Evolutionary conservation across 1,139 yeast species (phyloP).

Genomic region (Hemisphaericaspora xylanilytica): DNA sequence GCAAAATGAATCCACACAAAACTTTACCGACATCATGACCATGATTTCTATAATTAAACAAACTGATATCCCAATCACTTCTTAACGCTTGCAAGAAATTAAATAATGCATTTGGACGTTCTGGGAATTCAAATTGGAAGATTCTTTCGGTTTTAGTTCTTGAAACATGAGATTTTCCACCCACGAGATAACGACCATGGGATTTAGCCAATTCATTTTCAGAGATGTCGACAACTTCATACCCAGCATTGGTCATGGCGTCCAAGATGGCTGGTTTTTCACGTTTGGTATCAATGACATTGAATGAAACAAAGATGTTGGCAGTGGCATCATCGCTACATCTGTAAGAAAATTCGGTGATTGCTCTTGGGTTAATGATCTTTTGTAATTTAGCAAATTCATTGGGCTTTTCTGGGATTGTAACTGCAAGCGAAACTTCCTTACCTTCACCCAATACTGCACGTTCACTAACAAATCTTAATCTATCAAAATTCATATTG

Average conservation of each 20-base stretch:
- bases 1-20: conserved; percentile 84
- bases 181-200: conserved; percentile 94
- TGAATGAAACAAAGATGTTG: conserved; percentile 82
- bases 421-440: conserved; percentile 86
- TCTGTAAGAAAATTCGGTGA: conserved; percentile 93
- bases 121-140: conserved; percentile 91
- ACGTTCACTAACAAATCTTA: conserved; percentile 96
- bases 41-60: conserved; percentile 95
- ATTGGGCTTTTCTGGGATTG: conserved; percentile 91
- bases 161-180: conserved; percentile 57
- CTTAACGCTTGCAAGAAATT: conserved; percentile 71
- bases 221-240: conserved; percentile 78
- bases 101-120: conserved; percentile 90
- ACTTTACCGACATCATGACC: conserved; percentile 95
- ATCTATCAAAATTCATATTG: conserved; percentile 94
- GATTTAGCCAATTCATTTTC: conserved; percentile 92
- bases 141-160: conserved; percentile 61
- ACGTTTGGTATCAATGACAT: conserved; percentile 68
- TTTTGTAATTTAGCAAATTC: conserved; percentile 75
- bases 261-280: conserved; percentile 44
- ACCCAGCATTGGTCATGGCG: conserved; percentile 40
- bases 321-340: conserved; percentile 58
- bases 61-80: conserved; percentile 83
- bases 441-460: conserved; percentile 97
- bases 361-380: conserved; percentile 78